Evolutionary conservation across 306 rosid species (phyloP).

Genomic region (Gastrolobium bilobum): DNA sequence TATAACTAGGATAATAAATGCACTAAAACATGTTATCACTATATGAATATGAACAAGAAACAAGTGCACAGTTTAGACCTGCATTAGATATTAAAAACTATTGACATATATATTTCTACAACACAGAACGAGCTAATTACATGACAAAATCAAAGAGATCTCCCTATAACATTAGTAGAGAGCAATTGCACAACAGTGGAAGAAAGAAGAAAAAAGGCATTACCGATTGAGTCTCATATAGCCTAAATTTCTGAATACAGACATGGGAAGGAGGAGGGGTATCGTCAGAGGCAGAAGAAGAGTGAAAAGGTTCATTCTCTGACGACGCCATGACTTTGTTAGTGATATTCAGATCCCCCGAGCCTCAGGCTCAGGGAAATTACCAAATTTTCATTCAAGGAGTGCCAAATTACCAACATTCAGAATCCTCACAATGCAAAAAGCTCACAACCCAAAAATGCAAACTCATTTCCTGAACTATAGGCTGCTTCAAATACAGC

Average conservation of each 20-base stretch:
- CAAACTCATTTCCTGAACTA: slow-evolving; percentile 45
- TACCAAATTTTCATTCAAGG: slow-evolving; percentile 74
- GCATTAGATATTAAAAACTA: slow-evolving; percentile 19
- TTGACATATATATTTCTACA: slow-evolving; percentile 19
- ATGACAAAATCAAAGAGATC: slow-evolving; percentile 48
- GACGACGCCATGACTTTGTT: slow-evolving; percentile 66
- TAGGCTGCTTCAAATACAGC: slow-evolving; percentile 95
- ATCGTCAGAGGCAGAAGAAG: slow-evolving; percentile 55
- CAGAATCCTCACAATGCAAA: slow-evolving; percentile 54
- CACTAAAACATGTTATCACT: slow-evolving; percentile 12
- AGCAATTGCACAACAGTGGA: not conserved
- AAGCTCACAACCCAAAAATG: slow-evolving; percentile 43
- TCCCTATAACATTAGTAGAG: slow-evolving; percentile 14
- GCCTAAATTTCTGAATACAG: slow-evolving; percentile 93
- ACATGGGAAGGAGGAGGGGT: slow-evolving; percentile 54
- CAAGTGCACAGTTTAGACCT: slow-evolving; percentile 8
- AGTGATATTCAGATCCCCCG: slow-evolving; percentile 72
- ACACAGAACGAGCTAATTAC: slow-evolving; percentile 36
- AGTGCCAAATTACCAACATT: slow-evolving; percentile 36
- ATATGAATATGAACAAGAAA: slow-evolving; percentile 36
- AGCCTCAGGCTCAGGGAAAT: slow-evolving; percentile 92
- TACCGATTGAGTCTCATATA: slow-evolving; percentile 98
- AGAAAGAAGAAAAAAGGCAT: slow-evolving; percentile 40
- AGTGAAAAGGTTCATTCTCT: slow-evolving; percentile 62
- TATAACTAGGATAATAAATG: slow-evolving; percentile 29